Percentiles rank a stretch among this genome's conserved stretches.
Conservation (phyloP, 73 alveolate genomes). For the Symbiodinium pilosum region DNA sequence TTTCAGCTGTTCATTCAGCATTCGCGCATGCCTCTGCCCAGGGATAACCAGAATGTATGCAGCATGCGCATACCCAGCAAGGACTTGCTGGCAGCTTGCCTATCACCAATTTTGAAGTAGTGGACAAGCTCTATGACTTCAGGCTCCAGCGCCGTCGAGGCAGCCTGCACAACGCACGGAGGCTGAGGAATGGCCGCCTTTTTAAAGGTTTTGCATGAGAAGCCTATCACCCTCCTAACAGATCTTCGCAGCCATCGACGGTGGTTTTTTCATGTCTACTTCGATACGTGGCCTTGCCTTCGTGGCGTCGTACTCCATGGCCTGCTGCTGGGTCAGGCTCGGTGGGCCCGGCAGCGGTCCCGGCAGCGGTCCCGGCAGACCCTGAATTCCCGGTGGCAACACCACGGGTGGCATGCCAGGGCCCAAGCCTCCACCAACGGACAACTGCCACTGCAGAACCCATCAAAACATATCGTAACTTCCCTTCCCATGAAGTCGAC, state of each 20-base stretch:
- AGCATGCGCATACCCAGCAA: not conserved
- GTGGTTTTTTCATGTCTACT: not conserved
- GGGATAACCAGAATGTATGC: too few relatives aligned
- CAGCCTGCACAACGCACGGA: not conserved
- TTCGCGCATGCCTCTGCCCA: constrained; percentile 54
- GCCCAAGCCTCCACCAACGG: not conserved
- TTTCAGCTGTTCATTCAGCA: constrained; percentile 93
- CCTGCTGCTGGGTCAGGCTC: constrained; percentile 69
- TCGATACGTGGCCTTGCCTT: constrained; percentile 47
- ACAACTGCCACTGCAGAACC: too few relatives aligned
- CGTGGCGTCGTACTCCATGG: constrained; percentile 81
- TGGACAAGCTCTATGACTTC: constrained; percentile 71
- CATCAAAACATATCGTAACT: too few relatives aligned
- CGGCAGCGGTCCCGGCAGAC: not conserved
- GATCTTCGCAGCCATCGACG: not conserved
- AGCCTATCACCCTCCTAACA: not conserved
- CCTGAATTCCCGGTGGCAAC: not conserved
- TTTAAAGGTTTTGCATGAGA: too few relatives aligned
- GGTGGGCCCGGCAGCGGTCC: constrained; percentile 18
- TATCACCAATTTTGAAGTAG: constrained; percentile 78
- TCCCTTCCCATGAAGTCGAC: too few relatives aligned
- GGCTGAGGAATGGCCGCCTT: not conserved
- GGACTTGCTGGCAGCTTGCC: not conserved
- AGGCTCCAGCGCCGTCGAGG: constrained; percentile 20
- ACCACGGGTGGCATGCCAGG: constrained; percentile 8